Base-by-base conservation (phyloP, 257 asterid species). In the Coffea canephora region DNA sequence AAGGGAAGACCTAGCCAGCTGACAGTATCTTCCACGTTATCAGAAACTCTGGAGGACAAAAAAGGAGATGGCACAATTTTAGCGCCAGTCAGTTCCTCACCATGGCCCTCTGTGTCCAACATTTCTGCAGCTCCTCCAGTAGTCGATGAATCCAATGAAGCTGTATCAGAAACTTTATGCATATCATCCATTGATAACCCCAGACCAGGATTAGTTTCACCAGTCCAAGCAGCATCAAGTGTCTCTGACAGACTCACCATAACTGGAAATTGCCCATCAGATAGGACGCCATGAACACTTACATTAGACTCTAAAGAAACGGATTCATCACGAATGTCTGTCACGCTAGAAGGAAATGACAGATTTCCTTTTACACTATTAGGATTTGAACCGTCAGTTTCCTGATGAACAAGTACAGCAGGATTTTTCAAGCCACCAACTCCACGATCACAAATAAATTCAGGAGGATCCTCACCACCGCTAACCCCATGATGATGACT, bases 211-310 rank as follows among this genome's bases (percentile, higher is more conserved):
- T 80, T 80, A 80, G 82, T 90, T 90, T 92, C 91, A 52, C 99
- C 96, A 16, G 93, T 93, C 99, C 98, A 95, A 11, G 94, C 97
- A 59, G 97, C 97, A 89, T 95, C 96, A 70, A 92, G 92, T 71
- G 97, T 89, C 75, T 90, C 91, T 39, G 97, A 90, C 88, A 95
- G 84, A 86, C 90, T 88, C 57, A 78, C 74, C 48, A 82, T 52
- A 78, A 82, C 85, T 57, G 97, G 91, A 75, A 87, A 67, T 84
- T 90, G 93, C 15, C 93, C 96, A 61, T 87, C 94, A 16, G 97
- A 88, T 71, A 91, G 90, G 66, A 88, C 90, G 79, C 90, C 86
- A 79, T 82, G 90, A 66, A 85, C 84, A 65, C 74, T 75, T n/a
- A 76, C 80, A 78, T 85, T 86, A 16, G 91, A 83, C 81, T 82